Evolutionary conservation across 129 eudicot genomes (phyloP).

Genomic region (Glebionis coronaria): DNA sequence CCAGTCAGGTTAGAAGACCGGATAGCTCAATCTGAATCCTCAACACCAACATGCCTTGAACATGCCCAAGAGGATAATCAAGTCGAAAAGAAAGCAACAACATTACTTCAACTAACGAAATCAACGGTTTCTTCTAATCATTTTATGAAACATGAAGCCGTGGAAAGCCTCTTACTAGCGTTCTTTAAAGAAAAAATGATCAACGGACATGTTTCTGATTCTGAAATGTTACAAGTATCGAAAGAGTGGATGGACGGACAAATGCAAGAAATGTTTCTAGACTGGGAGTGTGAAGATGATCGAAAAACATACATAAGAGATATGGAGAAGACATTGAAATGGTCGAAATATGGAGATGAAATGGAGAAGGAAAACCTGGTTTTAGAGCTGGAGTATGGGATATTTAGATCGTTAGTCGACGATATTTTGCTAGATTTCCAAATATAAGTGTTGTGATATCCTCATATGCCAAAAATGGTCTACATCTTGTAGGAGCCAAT

Average conservation of each 20-base stretch:
- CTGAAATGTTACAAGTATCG: constrained; percentile 32
- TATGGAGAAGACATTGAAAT: constrained; percentile 51
- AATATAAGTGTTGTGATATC: background rate
- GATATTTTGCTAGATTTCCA: constrained; percentile 41
- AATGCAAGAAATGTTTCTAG: constrained; percentile 26
- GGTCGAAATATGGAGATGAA: constrained; percentile 46
- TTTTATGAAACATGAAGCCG: constrained; percentile 30
- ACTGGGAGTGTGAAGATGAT: constrained; percentile 53
- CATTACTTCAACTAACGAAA: constrained; percentile 44
- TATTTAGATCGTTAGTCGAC: constrained; percentile 41
- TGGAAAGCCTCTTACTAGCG: constrained; percentile 44
- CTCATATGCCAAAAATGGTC: background rate
- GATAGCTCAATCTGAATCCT: constrained; percentile 33
- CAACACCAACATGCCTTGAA: constrained; percentile 19
- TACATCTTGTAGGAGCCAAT: constrained; percentile 22
- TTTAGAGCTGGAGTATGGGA: constrained; percentile 50
- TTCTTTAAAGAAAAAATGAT: constrained; percentile 47
- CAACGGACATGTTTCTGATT: constrained; percentile 15
- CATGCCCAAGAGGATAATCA: constrained; percentile 28
- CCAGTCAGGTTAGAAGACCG: constrained; percentile 61
- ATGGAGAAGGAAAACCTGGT: constrained; percentile 42
- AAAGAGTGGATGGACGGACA: constrained; percentile 63
- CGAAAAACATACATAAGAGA: constrained; percentile 48
- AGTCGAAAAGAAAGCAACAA: constrained; percentile 32
- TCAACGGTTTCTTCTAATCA: constrained; percentile 27